A percentile compares a stretch with the other conserved stretches of the same genome.
Evolutionary conservation across 768 basidiomycete species (phyloP).

Genomic region (Mrakia gelida): DNA sequence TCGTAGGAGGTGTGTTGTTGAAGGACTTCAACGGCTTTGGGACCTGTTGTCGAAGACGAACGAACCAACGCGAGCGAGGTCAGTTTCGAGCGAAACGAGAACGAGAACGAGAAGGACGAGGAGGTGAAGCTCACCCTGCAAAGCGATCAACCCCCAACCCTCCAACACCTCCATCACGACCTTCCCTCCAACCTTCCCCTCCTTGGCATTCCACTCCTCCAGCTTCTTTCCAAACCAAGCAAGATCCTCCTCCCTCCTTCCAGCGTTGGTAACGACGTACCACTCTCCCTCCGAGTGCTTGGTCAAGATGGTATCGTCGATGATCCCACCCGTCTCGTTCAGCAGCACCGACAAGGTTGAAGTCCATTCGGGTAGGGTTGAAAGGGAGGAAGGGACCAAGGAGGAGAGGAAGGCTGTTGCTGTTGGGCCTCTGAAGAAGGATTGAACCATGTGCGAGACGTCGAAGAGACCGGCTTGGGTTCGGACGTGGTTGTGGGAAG

Average conservation of each 20-base stretch:
- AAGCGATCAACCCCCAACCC: constrained; percentile 78
- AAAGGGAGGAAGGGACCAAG: constrained; percentile 59
- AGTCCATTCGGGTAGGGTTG: not conserved
- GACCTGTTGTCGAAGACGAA: constrained; percentile 55
- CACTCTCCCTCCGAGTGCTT: constrained; percentile 67
- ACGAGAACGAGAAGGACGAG: not conserved
- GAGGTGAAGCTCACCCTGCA: constrained; percentile 62
- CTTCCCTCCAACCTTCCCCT: constrained; percentile 47
- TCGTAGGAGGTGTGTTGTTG: constrained; percentile 65
- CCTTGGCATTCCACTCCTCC: constrained; percentile 67
- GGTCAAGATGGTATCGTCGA: constrained; percentile 71
- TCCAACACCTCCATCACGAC: constrained; percentile 80
- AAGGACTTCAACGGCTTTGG: constrained; percentile 71
- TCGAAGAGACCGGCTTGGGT: constrained; percentile 82
- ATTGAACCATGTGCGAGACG: constrained; percentile 97
- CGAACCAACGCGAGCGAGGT: not conserved
- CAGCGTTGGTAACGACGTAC: constrained; percentile 97
- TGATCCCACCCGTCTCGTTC: constrained; percentile 85
- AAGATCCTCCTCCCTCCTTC: constrained; percentile 73
- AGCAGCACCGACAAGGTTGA: constrained; percentile 85
- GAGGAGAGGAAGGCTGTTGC: constrained; percentile 78
- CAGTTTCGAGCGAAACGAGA: not conserved
- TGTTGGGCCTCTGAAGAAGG: constrained; percentile 75
- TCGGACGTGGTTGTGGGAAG: constrained; percentile 76
- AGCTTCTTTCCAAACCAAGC: constrained; percentile 68